Base-by-base conservation (phyloP, 2,329 filamentous ascomycete genomes). In the Zasmidium cellare region DNA sequence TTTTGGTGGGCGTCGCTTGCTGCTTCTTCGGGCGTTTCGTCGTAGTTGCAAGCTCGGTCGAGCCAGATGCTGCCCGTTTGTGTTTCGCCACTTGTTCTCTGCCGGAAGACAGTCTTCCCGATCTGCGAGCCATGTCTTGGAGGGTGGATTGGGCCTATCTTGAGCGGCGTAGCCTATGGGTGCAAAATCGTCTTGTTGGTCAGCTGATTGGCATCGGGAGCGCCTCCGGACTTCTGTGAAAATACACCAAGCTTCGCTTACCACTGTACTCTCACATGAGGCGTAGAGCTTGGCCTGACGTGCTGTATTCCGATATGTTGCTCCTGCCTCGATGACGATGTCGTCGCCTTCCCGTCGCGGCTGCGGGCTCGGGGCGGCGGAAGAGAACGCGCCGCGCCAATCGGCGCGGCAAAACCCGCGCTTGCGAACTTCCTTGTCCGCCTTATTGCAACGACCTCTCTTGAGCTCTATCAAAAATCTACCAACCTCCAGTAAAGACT, bases 1-100 rank as follows among this genome's bases (percentile, higher is more conserved):
- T 82, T 67, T 77, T 80, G 59, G 74, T 80, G 5, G 77, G 68
- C 11, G 79, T 80, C 12, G 64, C 54, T 14, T 64, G 61, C 9
- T 60, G 57, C 12, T 57, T 58, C 56, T 65, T 71, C 3, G 64
- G 28, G 28, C 65, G 62, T 54, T 72, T 70, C 14, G 60, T 50
- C 9, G 56, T 25, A 1, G 53, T 31, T 5, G 23, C 48, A 11
- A 50, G 44, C 6, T 49, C 45, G 1, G 48, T 54, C 2, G 61
- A 62, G 2, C 49, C 60, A 1, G 70, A 72, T 9, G 61, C 59
- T 9, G 56, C 60, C 44, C 70, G 63, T 52, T 72, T 72, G 58
- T 70, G 69, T 46, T 58, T 48, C 6, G 54, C 38, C 9, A 46
- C 35, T 9, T 54, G 19, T 51, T 28, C 46, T 31, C 44, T 41